Base-by-base conservation (phyloP, 164 flowering plant species). In the Malania oleifera region DNA sequence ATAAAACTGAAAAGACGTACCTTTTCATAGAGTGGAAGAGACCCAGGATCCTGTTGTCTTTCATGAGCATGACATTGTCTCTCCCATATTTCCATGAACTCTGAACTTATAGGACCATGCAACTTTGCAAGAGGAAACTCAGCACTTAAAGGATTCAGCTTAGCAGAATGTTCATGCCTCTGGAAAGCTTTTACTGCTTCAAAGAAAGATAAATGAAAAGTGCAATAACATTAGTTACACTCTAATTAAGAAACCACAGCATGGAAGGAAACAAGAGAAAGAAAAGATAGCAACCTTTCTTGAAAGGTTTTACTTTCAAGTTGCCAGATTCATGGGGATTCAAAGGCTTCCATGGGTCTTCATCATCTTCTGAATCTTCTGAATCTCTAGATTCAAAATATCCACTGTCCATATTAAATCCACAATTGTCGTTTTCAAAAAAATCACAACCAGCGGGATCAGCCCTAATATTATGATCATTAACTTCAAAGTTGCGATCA, bases 241-340 rank as follows among this genome's bases (percentile, higher is more conserved):
- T 29, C 17, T 57, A n/a, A 8, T 3, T n/a, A 56, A 8, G 46
- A 19, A 49, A 58, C 26, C 2, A n/a, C n/a, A n/a, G 2, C 11
- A 48, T 60, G 18, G 20, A 44, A 43, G 18, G 3, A 22, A 57
- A 31, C 25, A 37, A 27, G 14, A 46, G 8, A 39, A 60, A 13
- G 52, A 35, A 37, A 50, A 31, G 11, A 24, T 35, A 57, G 1
- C 31, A 31, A 92, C 97, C 91, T 81, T 81, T 88, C 62, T 67
- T 81, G 63, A 78, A 90, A 35, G 97, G 91, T 62, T 82, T 93
- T 31, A 85, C 76, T 86, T 79, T 90, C 67, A 90, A 79, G 57
- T 79, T 80, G 55, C 97, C 99, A 47, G 86, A 80, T 75, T 90
- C 93, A 73, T 90, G 88, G 55, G 99, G 99, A 79, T 90, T 85